Base-by-base conservation (phyloP, 2,329 filamentous ascomycete species). In the Mycosphaerella arachidis region DNA sequence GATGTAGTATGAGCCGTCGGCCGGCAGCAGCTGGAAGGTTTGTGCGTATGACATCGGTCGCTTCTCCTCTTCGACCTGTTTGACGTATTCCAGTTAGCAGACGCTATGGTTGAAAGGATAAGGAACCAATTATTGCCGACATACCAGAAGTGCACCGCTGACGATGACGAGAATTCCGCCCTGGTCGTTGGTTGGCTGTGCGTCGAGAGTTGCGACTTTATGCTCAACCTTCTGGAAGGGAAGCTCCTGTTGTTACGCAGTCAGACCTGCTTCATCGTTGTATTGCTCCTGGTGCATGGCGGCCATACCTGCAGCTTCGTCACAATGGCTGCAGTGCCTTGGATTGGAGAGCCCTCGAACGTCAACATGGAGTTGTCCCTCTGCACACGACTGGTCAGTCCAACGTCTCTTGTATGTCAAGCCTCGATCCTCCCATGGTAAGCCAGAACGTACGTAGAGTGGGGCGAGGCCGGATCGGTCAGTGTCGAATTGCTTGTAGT, bases 1-100 rank as follows among this genome's bases (percentile, higher is more conserved):
- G 74, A 97, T 89, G 76, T 85, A 97, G 81, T 89, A 96, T 78
- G 82, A 86, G 69, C 86, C 88, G 54, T 71, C 67, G 57, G 91
- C 88, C 62, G 86, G 87, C 66, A 86, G 77, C 64, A 97, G 87
- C 77, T 95, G 89, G 84, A 97, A 97, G 58, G 84, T 79, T 80
- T 97, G 92, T 58, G 87, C 87, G 79, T 92, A 99, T 83, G 85
- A 92, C 88, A 97, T 94, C 48, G 91, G 90, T 71, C 86, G 86
- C 75, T 89, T 82, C 77, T 92, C 86, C 68, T 92, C 92, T 66
- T 96, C 91, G 70, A 96, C 87, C 91, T 96, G 66, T 46, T 48
- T 37, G 24, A 7, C 18, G 43, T 12, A 37, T 13, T n/a, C 6
- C n/a, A 8, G 37, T 54, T 37, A 52, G 18, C 18, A 8, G 33